Conservation (phyloP, 1,284 basidiomycete genomes). For the Melanopsichium pennsylvanicum region DNA sequence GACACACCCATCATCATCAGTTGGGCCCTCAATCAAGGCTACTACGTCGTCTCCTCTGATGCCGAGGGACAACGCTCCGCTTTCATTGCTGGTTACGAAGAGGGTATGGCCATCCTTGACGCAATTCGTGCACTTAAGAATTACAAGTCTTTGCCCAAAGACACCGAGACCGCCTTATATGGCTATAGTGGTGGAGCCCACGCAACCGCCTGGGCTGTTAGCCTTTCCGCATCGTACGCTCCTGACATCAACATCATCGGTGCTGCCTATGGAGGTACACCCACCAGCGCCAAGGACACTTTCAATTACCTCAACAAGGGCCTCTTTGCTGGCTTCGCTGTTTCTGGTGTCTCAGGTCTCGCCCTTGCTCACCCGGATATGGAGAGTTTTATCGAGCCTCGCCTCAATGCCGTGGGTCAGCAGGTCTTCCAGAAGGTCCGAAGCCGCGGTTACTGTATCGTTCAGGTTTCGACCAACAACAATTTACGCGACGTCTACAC, state of each 20-base stretch:
- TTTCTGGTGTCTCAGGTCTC: conserved; percentile 48
- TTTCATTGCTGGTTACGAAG: conserved; percentile 50
- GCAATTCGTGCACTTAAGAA: conserved; percentile 46
- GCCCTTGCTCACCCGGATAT: conserved; percentile 37
- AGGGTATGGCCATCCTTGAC: conserved; percentile 53
- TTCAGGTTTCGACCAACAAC: conserved; percentile 16
- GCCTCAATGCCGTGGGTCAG: conserved; percentile 27
- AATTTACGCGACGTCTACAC: conserved; percentile 26
- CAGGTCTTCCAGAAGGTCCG: conserved; percentile 16
- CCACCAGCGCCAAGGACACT: conserved; percentile 38
- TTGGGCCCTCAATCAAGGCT: conserved; percentile 53
- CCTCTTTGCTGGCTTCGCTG: conserved; percentile 51
- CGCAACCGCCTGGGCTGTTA: conserved; percentile 48
- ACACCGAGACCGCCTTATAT: conserved; percentile 36
- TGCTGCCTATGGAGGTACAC: conserved; percentile 56
- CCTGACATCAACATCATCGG: conserved; percentile 55
- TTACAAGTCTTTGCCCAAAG: conserved; percentile 19
- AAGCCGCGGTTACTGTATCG: conserved; percentile 29
- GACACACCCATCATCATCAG: conserved; percentile 38
- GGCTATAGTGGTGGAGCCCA: conserved; percentile 57
- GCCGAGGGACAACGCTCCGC: conserved; percentile 47
- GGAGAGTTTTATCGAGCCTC: conserved; percentile 11
- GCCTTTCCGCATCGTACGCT: conserved; percentile 40
- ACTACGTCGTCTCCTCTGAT: conserved; percentile 58
- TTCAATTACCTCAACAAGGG: conserved; percentile 44